These are phyloP conservation scores for Boletus vinaceobasis DNA, from an alignment of 768 basidiomycete species.

Conservation along the genomic window DNA sequence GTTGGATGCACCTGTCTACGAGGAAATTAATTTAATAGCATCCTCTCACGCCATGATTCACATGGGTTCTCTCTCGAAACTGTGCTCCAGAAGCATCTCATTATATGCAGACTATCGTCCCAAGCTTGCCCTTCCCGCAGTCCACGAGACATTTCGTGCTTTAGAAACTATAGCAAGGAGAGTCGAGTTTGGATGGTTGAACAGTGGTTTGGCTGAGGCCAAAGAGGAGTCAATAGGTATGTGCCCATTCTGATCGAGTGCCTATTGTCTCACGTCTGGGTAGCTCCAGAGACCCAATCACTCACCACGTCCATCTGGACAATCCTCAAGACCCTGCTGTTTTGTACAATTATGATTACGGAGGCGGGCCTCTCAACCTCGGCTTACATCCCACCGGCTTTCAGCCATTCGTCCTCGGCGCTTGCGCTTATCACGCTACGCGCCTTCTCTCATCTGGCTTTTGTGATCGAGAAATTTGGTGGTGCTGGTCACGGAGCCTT, in stretches of 20 bases:
- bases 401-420: constrained; percentile 37
- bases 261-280: constrained; percentile 5
- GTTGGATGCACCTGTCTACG: constrained; percentile 34
- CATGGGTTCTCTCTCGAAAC: constrained; percentile 40
- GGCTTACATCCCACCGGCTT: constrained; percentile 47
- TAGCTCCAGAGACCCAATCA: constrained; percentile 45
- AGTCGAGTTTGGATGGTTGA: constrained; percentile 49
- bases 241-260: constrained; percentile 27
- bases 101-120: constrained; percentile 35
- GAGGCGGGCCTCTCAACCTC: constrained; percentile 57
- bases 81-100: constrained; percentile 35
- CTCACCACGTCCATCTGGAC: constrained; percentile 57
- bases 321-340: constrained; percentile 72
- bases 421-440: constrained; percentile 55
- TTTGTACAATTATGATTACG: constrained; percentile 65
- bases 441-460: constrained; percentile 65
- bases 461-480: constrained; percentile 78
- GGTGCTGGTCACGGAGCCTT: constrained; percentile 58
- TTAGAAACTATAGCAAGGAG: constrained; percentile 36
- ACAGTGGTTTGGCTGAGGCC: constrained; percentile 32
- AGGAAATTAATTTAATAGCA: constrained; percentile 32
- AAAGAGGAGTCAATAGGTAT: constrained; percentile 28
- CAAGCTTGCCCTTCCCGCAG: constrained; percentile 25
- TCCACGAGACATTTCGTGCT: constrained; percentile 26
- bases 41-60: constrained; percentile 36